Base-by-base conservation (phyloP, 2,329 filamentous ascomycete species). In the Stagonosporopsis tanaceti region DNA sequence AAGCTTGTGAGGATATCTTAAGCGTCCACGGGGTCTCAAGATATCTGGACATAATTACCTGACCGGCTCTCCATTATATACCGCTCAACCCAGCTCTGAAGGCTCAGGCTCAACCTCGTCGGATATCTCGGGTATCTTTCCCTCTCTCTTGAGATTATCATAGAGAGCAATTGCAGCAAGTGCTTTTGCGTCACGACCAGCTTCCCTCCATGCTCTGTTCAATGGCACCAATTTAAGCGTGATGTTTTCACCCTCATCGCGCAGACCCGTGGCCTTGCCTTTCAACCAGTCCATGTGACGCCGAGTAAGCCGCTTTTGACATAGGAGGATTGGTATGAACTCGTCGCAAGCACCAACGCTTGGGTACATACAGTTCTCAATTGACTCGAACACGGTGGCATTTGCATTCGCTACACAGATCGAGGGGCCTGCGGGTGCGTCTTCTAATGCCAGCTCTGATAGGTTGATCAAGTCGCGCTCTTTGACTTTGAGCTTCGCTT, bases 331-430 rank as follows among this genome's bases (percentile, higher is more conserved):
- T 0, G 84, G 82, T 25, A 87, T 82, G 62, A 84, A 86, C 59
- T 87, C 85, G 66, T 87, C 85, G 55, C 82, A 83, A 2, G 81
- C 85, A 2, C 85, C 85, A 0, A 82, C 75, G 12, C 79, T 82
- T 0, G 84, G 82, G 64, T 87, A 87, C 44, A 85, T 76, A 0
- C 78, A 82, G 47, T 78, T 72, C 22, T 63, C 44, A 1, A 60
- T 34, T 0, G 6, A 32, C 35, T 62, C 59, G 3, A 15, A 38
- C 1, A 3, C 15, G 4, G 3, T 4, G 4, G 35, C 41, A 14
- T 37, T 6, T 24, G 24, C 5, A 4, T 6, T 35, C 6, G 12
- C 17, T n/a, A 22, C 11, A 12, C n/a, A 25, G 7, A 22, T 50
- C 52, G 46, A 55, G 17, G 44, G 39, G 9, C 15, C 2, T 8